Evolutionary conservation across 2,329 filamentous ascomycete species (phyloP).

Genomic region (Diaporthe citri): DNA sequence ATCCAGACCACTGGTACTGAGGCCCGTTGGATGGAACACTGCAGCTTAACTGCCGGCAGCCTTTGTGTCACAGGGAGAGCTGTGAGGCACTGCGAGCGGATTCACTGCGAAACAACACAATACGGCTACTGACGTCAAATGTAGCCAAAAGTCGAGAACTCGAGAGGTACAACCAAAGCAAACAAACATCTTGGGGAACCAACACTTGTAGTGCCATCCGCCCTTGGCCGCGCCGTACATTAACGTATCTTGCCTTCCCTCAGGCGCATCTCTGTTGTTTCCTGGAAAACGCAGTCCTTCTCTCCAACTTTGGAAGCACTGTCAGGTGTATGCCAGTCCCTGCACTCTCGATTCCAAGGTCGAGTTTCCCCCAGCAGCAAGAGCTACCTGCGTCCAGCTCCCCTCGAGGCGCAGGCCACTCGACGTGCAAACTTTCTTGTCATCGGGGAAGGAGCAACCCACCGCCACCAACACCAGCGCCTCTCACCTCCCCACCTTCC

Average conservation of each 20-base stretch:
- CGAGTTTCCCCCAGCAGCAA: not conserved
- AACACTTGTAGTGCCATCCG: conserved; percentile 2
- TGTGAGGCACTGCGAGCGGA: conserved; percentile 31
- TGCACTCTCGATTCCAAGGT: not conserved
- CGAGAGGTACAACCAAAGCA: conserved; percentile 26
- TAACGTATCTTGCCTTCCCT: not conserved
- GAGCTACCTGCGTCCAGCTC: not conserved
- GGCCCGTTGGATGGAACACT: conserved; percentile 22
- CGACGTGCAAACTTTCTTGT: not conserved
- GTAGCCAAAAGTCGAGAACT: conserved; percentile 17
- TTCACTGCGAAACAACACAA: conserved; percentile 39
- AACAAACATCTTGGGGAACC: conserved; percentile 21
- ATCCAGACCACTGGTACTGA: conserved; percentile 31
- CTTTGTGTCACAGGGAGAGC: conserved; percentile 34
- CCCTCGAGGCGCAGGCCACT: not conserved
- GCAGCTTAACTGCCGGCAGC: conserved; percentile 40
- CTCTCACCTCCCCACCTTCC: conserved; percentile 21
- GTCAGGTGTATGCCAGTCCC: not conserved
- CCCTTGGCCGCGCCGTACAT: not conserved
- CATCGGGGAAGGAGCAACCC: conserved; percentile 18
- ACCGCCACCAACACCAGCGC: not conserved
- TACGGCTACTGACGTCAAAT: conserved; percentile 37
- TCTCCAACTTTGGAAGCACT: not conserved
- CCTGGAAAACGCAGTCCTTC: not conserved
- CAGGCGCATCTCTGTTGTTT: not conserved